Evolutionary conservation across 192 early-diverging fungal genomes (phyloP), one percentile per base, ranked within the genome.

Genomic region (Haplosporangium gracile): DNA sequence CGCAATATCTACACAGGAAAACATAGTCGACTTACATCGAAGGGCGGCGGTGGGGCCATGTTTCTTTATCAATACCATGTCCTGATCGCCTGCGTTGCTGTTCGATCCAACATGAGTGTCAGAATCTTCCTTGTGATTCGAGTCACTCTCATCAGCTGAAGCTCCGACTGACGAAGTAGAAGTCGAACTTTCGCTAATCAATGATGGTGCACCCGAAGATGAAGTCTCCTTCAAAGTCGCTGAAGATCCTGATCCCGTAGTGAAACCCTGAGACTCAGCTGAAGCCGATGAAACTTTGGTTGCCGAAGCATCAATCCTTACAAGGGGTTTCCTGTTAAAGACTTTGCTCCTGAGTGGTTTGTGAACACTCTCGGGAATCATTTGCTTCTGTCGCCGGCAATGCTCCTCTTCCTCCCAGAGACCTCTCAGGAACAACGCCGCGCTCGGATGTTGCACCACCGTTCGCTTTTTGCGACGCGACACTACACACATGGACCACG

Each of bases 381-480:
- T 86, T 57, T 83, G 82, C 43, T 49, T 36, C 65, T 68, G 70
- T 18, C 79, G 79, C 16, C 79, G 79, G 53, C 42, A 47, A 38
- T 42, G 77, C 49, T 86, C 78, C 34, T 86, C 84, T 47, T 86
- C 84, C 42, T 86, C 84, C 84, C 84, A 86, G 18, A 86, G 76
- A 7, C 84, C 84, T 55, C 75, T 68, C 47, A 86, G 22, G 34
- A 81, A 74, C 42, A 77, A 42, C 2, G 79, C 72, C 15, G 84
- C 39, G 20, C 69, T 80, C 43, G 84, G 84, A 29, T 78, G 71
- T 20, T 81, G 84, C 20, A 81, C 49, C 32, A 80, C 75, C 0
- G 68, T 79, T 29, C 68, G 55, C 45, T 45, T 40, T 16, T 63
- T 70, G 9, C 71, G 29, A 26, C 72, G 75, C 9, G 16, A 29